Evolutionary conservation across 2,329 filamentous ascomycete species (phyloP).

Genomic region (Microdochium bolleyi): DNA sequence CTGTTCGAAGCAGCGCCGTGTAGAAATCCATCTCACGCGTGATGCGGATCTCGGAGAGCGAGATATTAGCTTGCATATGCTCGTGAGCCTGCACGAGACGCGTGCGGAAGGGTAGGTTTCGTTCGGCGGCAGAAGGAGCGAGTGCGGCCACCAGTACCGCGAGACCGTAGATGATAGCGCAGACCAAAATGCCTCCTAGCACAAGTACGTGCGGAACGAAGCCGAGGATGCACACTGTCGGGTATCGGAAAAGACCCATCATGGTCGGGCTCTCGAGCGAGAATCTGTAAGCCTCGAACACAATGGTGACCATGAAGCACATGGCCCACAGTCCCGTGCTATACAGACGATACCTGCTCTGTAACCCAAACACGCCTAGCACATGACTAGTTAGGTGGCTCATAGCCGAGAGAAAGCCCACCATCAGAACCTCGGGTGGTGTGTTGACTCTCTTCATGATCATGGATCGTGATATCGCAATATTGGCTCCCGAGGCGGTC

Average conservation of each 20-base stretch:
- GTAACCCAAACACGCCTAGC: slow-evolving; percentile 72
- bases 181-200: slow-evolving; percentile 67
- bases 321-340: slow-evolving; percentile 87
- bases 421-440: slow-evolving; percentile 77
- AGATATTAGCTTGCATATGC: slow-evolving; percentile 89
- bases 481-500: slow-evolving; percentile 26
- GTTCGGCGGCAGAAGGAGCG: slow-evolving; percentile 29
- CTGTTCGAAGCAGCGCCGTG: slow-evolving; percentile 76
- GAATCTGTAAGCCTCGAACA: slow-evolving; percentile 63
- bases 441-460: slow-evolving; percentile 79
- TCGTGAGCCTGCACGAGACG: slow-evolving; percentile 65
- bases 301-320: slow-evolving; percentile 80
- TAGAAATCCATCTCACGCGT: slow-evolving; percentile 93
- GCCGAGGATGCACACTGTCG: slow-evolving; percentile 88
- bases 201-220: slow-evolving; percentile 94
- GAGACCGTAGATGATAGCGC: slow-evolving; percentile 67
- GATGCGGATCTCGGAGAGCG: slow-evolving; percentile 71
- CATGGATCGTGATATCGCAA: slow-evolving; percentile 52
- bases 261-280: slow-evolving; percentile 50
- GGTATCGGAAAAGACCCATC: slow-evolving; percentile 73
- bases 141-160: slow-evolving; percentile 71
- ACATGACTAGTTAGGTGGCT: slow-evolving; percentile 82
- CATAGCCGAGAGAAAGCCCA: slow-evolving; percentile 81
- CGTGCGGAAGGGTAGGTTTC: slow-evolving; percentile 33
- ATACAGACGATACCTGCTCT: slow-evolving; percentile 70